These are phyloP conservation scores for Ciborinia camelliae DNA, from an alignment of 2,329 filamentous ascomycete genomes.

Conservation along the genomic window DNA sequence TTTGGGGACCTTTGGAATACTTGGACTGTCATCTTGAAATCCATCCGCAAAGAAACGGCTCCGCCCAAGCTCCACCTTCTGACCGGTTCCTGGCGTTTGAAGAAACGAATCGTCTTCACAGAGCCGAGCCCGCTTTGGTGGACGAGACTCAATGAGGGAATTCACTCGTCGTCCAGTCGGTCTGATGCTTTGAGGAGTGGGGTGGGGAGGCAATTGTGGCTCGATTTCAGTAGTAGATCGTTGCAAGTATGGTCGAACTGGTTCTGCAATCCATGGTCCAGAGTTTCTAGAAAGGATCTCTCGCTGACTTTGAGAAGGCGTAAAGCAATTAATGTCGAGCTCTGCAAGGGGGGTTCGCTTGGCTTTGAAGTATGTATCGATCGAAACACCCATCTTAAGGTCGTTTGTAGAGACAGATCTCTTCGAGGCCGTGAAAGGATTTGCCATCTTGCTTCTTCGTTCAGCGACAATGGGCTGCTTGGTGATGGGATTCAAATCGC, in stretches of 20 bases:
- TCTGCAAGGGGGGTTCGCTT: constrained; percentile 63
- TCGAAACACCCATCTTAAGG: constrained; percentile 57
- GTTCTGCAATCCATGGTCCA: constrained; percentile 52
- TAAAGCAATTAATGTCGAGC: constrained; percentile 64
- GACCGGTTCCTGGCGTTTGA: constrained; percentile 27
- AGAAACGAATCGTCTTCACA: constrained; percentile 45
- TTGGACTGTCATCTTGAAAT: constrained; percentile 40
- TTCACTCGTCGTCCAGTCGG: constrained; percentile 43
- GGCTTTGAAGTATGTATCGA: constrained; percentile 63
- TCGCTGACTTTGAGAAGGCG: constrained; percentile 63
- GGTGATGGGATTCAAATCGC: constrained; percentile 86
- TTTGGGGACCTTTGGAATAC: constrained; percentile 36
- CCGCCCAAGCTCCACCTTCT: constrained; percentile 37
- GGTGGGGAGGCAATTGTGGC: constrained; percentile 36
- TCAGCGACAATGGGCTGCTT: constrained; percentile 54
- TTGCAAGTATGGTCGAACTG: constrained; percentile 38
- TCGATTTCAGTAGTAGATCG: constrained; percentile 33
- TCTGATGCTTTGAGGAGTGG: constrained; percentile 39
- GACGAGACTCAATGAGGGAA: constrained; percentile 42
- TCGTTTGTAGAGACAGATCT: constrained; percentile 42
- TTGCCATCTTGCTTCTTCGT: constrained; percentile 27
- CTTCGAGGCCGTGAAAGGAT: constrained; percentile 25
- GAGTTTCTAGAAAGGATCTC: constrained; percentile 53
- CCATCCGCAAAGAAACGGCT: constrained; percentile 48
- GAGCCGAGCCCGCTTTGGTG: constrained; percentile 49